Percentiles rank a stretch among this genome's conserved stretches.
Evolutionary conservation across 257 asterid genomes (phyloP).

Genomic region (Ajuga chamaepitys): DNA sequence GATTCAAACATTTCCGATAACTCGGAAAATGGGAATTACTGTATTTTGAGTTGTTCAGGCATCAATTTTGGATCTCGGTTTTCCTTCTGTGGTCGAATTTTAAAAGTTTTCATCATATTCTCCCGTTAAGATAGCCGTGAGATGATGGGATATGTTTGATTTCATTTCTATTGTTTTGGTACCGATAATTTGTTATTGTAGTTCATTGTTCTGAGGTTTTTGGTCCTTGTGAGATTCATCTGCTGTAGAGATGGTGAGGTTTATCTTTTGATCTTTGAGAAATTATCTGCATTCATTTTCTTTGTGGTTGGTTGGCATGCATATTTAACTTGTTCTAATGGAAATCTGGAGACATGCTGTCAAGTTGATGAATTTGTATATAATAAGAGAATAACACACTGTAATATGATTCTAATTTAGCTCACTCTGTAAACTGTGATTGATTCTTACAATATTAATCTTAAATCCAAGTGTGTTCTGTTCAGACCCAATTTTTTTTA

Average conservation of each 20-base stretch:
- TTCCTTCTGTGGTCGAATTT: slow-evolving; percentile 15
- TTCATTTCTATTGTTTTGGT: neutral
- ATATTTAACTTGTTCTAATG: neutral
- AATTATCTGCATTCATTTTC: neutral
- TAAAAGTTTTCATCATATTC: slow-evolving; percentile 18
- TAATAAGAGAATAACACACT: neutral
- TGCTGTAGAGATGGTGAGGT: neutral
- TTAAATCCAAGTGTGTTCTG: too few species aligned
- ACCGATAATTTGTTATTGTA: neutral
- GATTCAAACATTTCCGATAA: neutral
- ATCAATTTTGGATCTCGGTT: slow-evolving; percentile 36
- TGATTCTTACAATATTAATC: too few species aligned
- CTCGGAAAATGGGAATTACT: neutral
- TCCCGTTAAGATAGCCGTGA: neutral
- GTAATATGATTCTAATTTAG: neutral
- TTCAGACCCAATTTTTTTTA: too few species aligned
- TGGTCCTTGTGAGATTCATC: neutral
- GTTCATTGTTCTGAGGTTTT: slow-evolving; percentile 4
- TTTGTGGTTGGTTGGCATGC: neutral
- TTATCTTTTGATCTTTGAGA: neutral
- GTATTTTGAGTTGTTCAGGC: slow-evolving; percentile 21
- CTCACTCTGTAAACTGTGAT: neutral
- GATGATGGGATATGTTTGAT: neutral
- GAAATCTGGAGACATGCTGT: slow-evolving; percentile 3
- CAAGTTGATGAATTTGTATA: neutral